These are phyloP conservation scores for Verticillium longisporum DNA, from an alignment of 2,329 filamentous ascomycete species.

Conservation along the genomic window DNA sequence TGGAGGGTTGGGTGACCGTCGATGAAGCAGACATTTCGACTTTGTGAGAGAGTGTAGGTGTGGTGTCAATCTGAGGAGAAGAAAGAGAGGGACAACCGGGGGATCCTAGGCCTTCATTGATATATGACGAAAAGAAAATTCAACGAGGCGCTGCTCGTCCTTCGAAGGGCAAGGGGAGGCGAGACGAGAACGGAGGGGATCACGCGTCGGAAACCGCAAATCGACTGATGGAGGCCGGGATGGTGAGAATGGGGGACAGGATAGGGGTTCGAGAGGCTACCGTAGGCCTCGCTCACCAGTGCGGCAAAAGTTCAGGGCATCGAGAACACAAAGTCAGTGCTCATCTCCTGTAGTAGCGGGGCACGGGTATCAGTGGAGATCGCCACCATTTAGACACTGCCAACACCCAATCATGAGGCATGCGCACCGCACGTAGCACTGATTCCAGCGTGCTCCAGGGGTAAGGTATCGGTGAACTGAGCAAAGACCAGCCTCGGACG, in stretches of 20 bases:
- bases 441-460: background rate
- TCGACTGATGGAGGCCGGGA: conserved; percentile 9
- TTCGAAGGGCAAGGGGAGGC: background rate
- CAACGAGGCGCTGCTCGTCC: background rate
- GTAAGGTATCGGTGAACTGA: background rate
- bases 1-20: conserved; percentile 24
- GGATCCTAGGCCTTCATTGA: conserved; percentile 1
- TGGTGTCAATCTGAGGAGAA: background rate
- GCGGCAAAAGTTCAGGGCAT: background rate
- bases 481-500: background rate
- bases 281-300: background rate
- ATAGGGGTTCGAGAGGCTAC: background rate
- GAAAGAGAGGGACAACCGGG: background rate
- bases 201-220: conserved; percentile 10
- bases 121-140: background rate
- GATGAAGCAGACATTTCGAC: conserved; percentile 19
- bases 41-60: background rate
- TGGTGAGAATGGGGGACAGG: background rate
- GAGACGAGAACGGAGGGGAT: background rate
- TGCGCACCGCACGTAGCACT: background rate
- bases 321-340: background rate
- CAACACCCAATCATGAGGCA: background rate
- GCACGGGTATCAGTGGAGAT: conserved; percentile 8
- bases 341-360: conserved; percentile 5
- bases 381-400: background rate